phyloP scores from a whole-genome alignment of 345 rosid species.

The Raphanus raphanistrum region DNA sequence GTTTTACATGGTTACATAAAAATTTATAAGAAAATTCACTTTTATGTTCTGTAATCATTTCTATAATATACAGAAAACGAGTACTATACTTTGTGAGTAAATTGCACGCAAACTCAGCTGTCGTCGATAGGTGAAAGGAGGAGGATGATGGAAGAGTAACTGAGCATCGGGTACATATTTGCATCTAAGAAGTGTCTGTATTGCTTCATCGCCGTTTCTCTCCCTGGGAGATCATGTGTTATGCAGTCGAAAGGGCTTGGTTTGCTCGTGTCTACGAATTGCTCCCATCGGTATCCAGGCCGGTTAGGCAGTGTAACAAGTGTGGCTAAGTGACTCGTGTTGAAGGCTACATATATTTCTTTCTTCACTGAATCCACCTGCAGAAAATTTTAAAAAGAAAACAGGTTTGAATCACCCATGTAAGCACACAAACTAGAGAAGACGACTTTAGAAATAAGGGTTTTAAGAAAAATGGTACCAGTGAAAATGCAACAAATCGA shows the following conservation, averaged over 20 bases:
- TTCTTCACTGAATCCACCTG: slow-evolving; percentile 77
- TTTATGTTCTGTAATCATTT: background rate
- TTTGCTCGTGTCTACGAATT: slow-evolving; percentile 88
- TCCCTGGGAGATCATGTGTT: slow-evolving; percentile 56
- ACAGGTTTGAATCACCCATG: background rate
- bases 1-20: background rate
- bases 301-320: slow-evolving; percentile 69
- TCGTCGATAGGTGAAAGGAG: slow-evolving; percentile 45
- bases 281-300: slow-evolving; percentile 81
- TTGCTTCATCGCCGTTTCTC: slow-evolving; percentile 60
- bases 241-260: slow-evolving; percentile 78
- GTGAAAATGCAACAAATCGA: slow-evolving; percentile 87
- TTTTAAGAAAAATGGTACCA: slow-evolving; percentile 48
- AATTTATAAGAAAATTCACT: slow-evolving; percentile 1
- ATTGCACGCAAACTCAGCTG: slow-evolving; percentile 18
- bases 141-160: slow-evolving; percentile 83
- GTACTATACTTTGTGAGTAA: background rate
- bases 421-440: background rate
- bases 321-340: slow-evolving; percentile 68
- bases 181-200: slow-evolving; percentile 75
- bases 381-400: background rate
- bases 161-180: slow-evolving; percentile 82
- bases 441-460: background rate
- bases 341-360: slow-evolving; percentile 85
- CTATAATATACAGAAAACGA: background rate